Percentiles rank a stretch among this genome's conserved stretches.
Evolutionary conservation across 1,139 yeast genomes (phyloP).

Genomic region (Hyphopichia burtonii): DNA sequence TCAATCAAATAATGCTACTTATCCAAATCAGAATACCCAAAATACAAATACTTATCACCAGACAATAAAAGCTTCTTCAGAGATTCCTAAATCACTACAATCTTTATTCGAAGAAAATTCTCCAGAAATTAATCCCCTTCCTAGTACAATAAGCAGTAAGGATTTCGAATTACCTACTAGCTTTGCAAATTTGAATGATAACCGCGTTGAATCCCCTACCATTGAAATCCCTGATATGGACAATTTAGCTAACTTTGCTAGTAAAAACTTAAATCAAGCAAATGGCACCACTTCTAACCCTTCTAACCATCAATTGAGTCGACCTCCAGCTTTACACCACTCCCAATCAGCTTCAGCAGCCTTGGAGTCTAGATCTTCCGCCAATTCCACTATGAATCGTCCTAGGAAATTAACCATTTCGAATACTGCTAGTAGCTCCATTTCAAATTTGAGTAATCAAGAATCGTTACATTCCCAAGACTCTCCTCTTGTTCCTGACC

Average conservation of each 20-base stretch:
- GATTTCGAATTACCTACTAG: slow-evolving; percentile 17
- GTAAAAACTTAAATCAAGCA: slow-evolving; percentile 10
- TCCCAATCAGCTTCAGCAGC: slow-evolving; percentile 49
- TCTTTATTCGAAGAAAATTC: slow-evolving; percentile 58
- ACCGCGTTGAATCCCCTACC: slow-evolving; percentile 41
- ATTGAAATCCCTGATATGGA: slow-evolving; percentile 50
- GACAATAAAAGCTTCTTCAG: slow-evolving; percentile 18
- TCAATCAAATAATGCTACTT: background rate
- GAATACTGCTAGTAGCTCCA: slow-evolving; percentile 25
- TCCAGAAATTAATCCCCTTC: slow-evolving; percentile 12
- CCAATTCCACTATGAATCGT: slow-evolving; percentile 14
- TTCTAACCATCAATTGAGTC: slow-evolving; percentile 33
- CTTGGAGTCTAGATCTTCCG: slow-evolving; percentile 36
- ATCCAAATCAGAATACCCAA: background rate
- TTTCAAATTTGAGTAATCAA: slow-evolving; percentile 6
- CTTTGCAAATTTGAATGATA: slow-evolving; percentile 9
- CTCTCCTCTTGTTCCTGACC: slow-evolving; percentile 8
- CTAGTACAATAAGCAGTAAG: background rate
- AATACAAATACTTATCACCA: background rate
- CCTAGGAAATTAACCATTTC: slow-evolving; percentile 39
- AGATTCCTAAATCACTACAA: slow-evolving; percentile 70
- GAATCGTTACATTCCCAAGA: slow-evolving; percentile 6
- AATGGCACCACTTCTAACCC: slow-evolving; percentile 10
- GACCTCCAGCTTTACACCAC: slow-evolving; percentile 50
- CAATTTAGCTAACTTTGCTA: slow-evolving; percentile 24